Evolutionary conservation across 2,329 filamentous ascomycete genomes (phyloP), one percentile per base, ranked within the genome.

Genomic region (Hymenoscyphus repandus): DNA sequence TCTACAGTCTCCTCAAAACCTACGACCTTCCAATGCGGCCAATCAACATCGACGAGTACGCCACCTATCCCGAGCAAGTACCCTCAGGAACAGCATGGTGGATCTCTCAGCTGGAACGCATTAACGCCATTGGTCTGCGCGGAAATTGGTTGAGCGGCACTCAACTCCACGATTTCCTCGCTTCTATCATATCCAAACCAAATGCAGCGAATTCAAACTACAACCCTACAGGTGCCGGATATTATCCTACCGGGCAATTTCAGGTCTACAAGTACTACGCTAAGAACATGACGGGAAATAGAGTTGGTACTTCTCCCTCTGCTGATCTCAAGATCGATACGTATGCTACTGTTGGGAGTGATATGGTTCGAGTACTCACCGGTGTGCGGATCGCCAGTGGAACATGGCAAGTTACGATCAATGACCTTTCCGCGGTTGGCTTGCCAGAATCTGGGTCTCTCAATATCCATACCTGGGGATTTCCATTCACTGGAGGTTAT

Each of bases 201-300:
- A 46, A 58, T 45, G 52, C 55, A 6, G 34, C 31, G 6, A 54
- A 43, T 32, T 49, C 50, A 10, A 32, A 18, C 9, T 58, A 57
- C 32, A 57, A 44, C 41, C 17, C 49, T 1, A 62, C 54, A 9
- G 60, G 44, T 4, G 61, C 58, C 1, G 69, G 65, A 0, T 75
- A 74, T 56, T 68, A 56, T 38, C 64, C 70, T 1, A 70, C 65
- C 33, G 69, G 69, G 1, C 70, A 73, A 20, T 76, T 66, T 61
- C 71, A 74, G 47, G 66, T 76, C 9, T 76, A 76, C 58, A 70
- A 71, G 47, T 75, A 74, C 61, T 76, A 76, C 58, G 64, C 68
- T 40, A 56, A 63, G 2, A 69, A 70, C 39, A 74, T 75, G 72
- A 70, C 68, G 0, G 73, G 73, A 3, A 45, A 64, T 12, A 67